Evolutionary conservation across 176 grass and related monocot genomes (phyloP).

Genomic region (Carex littledalei): DNA sequence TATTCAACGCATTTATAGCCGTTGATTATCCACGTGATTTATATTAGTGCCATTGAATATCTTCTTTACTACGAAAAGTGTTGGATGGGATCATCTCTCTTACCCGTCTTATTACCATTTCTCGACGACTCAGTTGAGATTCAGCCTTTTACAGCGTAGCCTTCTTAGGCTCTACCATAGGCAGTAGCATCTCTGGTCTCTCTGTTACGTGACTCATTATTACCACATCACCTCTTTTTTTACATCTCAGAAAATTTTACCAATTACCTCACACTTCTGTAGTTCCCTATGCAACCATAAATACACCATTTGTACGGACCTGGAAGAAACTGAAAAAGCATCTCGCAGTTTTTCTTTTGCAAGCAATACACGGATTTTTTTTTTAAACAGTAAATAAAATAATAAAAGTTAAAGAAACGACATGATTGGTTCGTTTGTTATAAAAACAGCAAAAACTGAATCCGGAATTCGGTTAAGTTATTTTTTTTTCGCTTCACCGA

Average conservation of each 20-base stretch:
- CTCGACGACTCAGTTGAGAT: neutral
- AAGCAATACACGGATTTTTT: neutral
- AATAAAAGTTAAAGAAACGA: too few relatives aligned
- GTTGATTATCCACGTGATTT: neutral
- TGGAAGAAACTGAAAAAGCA: conserved; percentile 2
- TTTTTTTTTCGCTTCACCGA: too few relatives aligned
- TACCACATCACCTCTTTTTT: neutral
- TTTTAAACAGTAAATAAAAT: too few relatives aligned
- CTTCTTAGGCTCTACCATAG: neutral
- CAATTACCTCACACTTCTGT: conserved; percentile 9
- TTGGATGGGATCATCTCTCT: neutral
- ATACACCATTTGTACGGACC: neutral
- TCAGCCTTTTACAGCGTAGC: neutral
- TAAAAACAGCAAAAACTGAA: too few relatives aligned
- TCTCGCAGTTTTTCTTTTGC: neutral
- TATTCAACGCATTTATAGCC: neutral
- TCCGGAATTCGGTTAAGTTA: too few relatives aligned
- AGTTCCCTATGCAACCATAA: conserved; percentile 9
- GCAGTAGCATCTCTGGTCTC: neutral
- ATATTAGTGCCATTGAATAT: neutral
- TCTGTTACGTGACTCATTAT: neutral
- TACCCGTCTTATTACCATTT: neutral
- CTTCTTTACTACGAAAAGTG: neutral
- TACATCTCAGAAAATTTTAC: neutral
- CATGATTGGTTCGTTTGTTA: too few relatives aligned